These are phyloP conservation scores for Chaetomiaceae sp. DNA, from an alignment of 2,329 filamentous ascomycete species.

Conservation along the genomic window DNA sequence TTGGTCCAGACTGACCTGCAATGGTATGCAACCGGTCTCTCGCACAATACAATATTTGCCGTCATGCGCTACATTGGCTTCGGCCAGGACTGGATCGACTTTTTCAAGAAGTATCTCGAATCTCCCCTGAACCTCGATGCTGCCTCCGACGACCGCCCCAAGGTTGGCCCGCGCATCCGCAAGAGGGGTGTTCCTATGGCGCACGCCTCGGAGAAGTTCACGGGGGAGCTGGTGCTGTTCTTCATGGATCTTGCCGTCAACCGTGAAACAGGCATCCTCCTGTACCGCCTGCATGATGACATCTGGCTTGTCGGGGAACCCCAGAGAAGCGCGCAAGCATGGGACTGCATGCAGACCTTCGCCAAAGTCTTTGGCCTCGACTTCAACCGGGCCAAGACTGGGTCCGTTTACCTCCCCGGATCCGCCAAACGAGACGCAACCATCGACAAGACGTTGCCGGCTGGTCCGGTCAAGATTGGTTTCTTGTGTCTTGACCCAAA, in stretches of 20 bases:
- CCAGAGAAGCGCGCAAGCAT: constrained; percentile 38
- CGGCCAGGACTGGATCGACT: constrained; percentile 38
- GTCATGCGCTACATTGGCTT: constrained; percentile 44
- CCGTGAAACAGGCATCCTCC: constrained; percentile 37
- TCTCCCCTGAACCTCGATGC: constrained; percentile 42
- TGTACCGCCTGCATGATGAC: constrained; percentile 47
- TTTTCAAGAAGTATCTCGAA: constrained; percentile 43
- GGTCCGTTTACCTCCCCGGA: constrained; percentile 35
- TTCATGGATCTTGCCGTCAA: constrained; percentile 45
- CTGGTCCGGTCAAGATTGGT: constrained; percentile 51
- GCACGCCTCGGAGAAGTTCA: constrained; percentile 43
- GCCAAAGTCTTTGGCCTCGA: constrained; percentile 39
- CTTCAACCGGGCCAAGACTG: constrained; percentile 40
- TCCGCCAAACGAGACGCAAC: constrained; percentile 23
- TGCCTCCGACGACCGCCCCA: constrained; percentile 28
- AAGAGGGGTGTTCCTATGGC: constrained; percentile 43
- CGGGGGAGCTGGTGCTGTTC: constrained; percentile 45
- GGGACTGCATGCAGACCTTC: constrained; percentile 41
- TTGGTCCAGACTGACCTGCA: constrained; percentile 41
- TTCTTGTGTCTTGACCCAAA: constrained; percentile 48
- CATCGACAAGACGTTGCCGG: constrained; percentile 38
- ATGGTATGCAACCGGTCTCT: constrained; percentile 39
- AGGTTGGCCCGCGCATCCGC: constrained; percentile 36
- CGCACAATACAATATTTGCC: constrained; percentile 41
- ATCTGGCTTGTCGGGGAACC: constrained; percentile 45